phyloP scores from a whole-genome alignment of 2,329 filamentous ascomycete species.

The Microdochium bolleyi region DNA sequence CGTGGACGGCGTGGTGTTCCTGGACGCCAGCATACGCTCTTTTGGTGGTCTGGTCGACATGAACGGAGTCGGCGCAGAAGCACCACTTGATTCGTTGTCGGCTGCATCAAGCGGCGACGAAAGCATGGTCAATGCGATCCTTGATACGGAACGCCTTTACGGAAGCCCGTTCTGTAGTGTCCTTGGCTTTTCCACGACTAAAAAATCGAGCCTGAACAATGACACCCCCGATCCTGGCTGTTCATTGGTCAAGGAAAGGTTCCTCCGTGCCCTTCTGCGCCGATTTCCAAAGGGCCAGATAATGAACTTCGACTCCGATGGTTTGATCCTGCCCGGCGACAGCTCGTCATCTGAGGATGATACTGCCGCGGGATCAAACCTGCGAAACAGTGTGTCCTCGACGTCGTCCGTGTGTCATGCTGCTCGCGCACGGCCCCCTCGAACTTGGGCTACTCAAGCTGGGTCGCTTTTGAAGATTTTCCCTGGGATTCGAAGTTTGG shows the following conservation, averaged over 20 bases:
- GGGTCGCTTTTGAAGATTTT: conserved; percentile 16
- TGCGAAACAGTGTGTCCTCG: neutral
- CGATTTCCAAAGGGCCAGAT: neutral
- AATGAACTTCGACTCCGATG: neutral
- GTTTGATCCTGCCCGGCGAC: neutral
- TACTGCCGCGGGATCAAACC: neutral
- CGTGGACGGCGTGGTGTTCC: conserved; percentile 28
- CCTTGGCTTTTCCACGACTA: neutral
- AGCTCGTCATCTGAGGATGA: neutral
- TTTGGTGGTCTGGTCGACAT: neutral
- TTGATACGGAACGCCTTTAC: neutral
- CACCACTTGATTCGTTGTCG: neutral
- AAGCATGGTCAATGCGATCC: neutral
- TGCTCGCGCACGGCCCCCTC: neutral
- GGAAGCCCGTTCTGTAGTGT: neutral
- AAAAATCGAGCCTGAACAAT: neutral
- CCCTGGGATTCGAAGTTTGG: conserved; percentile 34
- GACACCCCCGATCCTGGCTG: neutral
- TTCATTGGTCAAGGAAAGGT: neutral
- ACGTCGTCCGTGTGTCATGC: neutral
- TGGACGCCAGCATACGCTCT: conserved; percentile 14
- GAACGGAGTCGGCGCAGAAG: neutral
- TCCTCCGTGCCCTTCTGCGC: neutral
- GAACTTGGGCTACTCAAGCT: neutral
- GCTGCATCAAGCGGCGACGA: neutral